These are phyloP conservation scores for Calonectria pteridis DNA, from an alignment of 2,329 filamentous ascomycete species.

Conservation along the genomic window DNA sequence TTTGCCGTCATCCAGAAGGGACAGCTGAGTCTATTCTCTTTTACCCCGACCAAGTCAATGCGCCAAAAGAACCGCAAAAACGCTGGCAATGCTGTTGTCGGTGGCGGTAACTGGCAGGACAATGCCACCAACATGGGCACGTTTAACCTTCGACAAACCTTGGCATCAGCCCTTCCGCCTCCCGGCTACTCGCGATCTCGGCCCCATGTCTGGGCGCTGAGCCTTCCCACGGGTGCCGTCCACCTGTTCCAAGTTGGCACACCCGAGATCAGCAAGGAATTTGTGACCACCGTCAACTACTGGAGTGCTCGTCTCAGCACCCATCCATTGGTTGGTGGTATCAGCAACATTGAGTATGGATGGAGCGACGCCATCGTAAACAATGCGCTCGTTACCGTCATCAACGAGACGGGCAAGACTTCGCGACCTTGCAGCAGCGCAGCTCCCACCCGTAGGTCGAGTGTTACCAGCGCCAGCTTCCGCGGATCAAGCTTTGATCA, in stretches of 20 bases:
- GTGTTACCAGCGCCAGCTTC: conserved; percentile 64
- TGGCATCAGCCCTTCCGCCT: conserved; percentile 88
- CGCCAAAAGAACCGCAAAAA: conserved; percentile 73
- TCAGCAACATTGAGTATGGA: conserved; percentile 97
- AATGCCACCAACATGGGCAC: conserved; percentile 91
- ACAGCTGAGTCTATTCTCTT: conserved; percentile 93
- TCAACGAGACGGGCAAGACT: conserved; percentile 60
- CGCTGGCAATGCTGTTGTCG: conserved; percentile 72
- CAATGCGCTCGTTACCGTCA: conserved; percentile 65
- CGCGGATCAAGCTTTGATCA: conserved; percentile 74
- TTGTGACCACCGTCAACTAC: conserved; percentile 95
- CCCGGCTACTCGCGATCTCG: conserved; percentile 93
- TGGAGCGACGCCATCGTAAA: conserved; percentile 90
- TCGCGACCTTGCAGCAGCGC: conserved; percentile 66
- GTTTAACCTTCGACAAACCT: conserved; percentile 90
- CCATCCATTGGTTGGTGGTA: conserved; percentile 90
- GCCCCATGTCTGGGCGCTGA: conserved; percentile 94
- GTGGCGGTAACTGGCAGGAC: conserved; percentile 98
- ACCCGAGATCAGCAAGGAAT: conserved; percentile 93
- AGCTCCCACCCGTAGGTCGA: conserved; percentile 55
- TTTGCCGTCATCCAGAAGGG: conserved; percentile 98
- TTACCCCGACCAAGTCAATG: conserved; percentile 83
- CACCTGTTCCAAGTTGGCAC: conserved; percentile 99
- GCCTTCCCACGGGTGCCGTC: conserved; percentile 90
- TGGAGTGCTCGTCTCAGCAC: conserved; percentile 97